Evolutionary conservation across 495 filamentous ascomycete genomes (phyloP).

Genomic region (Penicillium odoratum): DNA sequence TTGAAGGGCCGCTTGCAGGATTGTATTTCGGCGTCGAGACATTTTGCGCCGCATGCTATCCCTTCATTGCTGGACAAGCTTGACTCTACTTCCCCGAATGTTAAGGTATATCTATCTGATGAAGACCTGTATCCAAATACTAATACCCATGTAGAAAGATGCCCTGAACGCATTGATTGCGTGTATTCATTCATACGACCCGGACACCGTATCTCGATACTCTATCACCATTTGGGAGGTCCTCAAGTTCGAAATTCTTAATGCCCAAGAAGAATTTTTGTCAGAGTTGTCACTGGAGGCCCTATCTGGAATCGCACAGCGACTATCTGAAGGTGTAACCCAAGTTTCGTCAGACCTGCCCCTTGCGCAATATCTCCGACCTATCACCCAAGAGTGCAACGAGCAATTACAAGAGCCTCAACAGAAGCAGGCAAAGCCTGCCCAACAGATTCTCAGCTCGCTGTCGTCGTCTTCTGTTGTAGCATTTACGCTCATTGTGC

Average conservation of each 20-base stretch:
- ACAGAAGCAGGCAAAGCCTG: constrained; percentile 71
- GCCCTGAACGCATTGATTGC: constrained; percentile 65
- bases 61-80: constrained; percentile 73
- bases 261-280: constrained; percentile 70
- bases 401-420: constrained; percentile 74
- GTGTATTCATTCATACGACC: constrained; percentile 60
- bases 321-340: constrained; percentile 55
- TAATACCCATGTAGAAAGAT: constrained; percentile 58
- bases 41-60: constrained; percentile 68
- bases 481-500: constrained; percentile 56
- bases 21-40: constrained; percentile 67
- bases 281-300: constrained; percentile 59
- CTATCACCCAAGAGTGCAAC: constrained; percentile 69
- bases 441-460: constrained; percentile 61
- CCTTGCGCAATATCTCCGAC: constrained; percentile 60
- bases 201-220: constrained; percentile 63
- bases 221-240: constrained; percentile 72
- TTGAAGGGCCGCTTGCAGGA: constrained; percentile 68
- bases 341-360: constrained; percentile 50
- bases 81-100: constrained; percentile 71
- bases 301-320: constrained; percentile 55
- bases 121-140: constrained; percentile 2
- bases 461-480: constrained; percentile 55
- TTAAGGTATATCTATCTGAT: constrained; percentile 53
- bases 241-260: constrained; percentile 75